phyloP scores from a whole-genome alignment of 2,329 filamentous ascomycete species.

The Fusarium denticulatum region DNA sequence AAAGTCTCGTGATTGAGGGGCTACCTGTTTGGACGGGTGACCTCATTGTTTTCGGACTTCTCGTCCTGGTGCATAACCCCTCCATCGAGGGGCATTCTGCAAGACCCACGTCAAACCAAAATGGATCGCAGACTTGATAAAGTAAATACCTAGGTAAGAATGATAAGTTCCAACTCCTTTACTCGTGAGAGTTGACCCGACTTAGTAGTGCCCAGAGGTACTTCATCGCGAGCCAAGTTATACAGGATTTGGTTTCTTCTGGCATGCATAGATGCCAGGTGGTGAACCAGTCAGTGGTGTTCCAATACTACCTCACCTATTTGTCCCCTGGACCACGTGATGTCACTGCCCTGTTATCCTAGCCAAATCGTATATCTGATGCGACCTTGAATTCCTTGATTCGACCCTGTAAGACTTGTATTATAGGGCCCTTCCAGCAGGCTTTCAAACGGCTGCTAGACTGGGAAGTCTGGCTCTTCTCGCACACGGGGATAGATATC shows the following conservation, averaged over 20 bases:
- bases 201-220: not conserved
- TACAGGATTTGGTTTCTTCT: not conserved
- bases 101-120: not conserved
- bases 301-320: not conserved
- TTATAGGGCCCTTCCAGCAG: not conserved
- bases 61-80: not conserved
- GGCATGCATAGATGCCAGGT: not conserved
- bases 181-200: not conserved
- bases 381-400: not conserved
- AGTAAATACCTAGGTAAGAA: not conserved
- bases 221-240: not conserved
- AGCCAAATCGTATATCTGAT: not conserved
- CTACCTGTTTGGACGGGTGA: slow-evolving; percentile 14
- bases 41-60: slow-evolving; percentile 23
- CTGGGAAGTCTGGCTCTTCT: not conserved
- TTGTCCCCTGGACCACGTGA: not conserved
- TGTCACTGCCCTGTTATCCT: not conserved
- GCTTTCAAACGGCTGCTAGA: not conserved
- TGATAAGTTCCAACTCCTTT: not conserved
- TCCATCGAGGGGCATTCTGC: slow-evolving; percentile 4
- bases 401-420: not conserved
- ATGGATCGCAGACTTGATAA: not conserved
- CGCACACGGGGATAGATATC: not conserved
- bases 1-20: not conserved
- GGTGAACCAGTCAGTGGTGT: not conserved